Evolutionary conservation across 352 stramenopile genomes (phyloP).

Genomic region (Globisporangium camurandrum): DNA sequence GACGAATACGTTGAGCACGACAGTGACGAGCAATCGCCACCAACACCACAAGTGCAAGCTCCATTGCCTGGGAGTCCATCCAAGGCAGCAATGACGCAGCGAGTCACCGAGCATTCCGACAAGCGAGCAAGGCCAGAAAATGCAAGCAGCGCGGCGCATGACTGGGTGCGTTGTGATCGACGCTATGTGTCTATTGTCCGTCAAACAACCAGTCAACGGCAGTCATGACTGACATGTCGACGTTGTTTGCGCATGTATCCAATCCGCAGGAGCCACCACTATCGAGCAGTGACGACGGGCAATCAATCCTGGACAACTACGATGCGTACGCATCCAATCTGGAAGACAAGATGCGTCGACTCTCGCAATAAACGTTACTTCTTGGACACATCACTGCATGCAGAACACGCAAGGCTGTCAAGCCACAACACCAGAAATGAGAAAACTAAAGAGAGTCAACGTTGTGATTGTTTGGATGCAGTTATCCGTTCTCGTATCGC

Average conservation of each 20-base stretch:
- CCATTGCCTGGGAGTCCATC: no score
- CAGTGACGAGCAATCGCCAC: no score
- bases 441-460: no score
- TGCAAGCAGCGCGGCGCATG: slow-evolving; percentile 2
- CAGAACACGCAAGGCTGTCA: no score
- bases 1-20: no score
- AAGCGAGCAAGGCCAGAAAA: slow-evolving; percentile 3
- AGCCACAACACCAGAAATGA: no score
- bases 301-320: slow-evolving; percentile 43
- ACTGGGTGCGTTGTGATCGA: neutral
- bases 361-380: slow-evolving; percentile 11
- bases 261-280: no score
- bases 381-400: neutral
- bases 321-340: slow-evolving; percentile 41
- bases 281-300: slow-evolving; percentile 9
- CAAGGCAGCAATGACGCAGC: neutral
- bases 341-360: slow-evolving; percentile 40
- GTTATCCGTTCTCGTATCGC: no score
- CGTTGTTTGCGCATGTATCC: no score
- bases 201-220: neutral
- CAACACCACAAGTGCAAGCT: neutral
- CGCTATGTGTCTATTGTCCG: neutral
- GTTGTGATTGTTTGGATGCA: no score
- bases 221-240: neutral
- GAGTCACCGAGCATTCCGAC: neutral